These are phyloP conservation scores for Aegilops tauschii DNA, from an alignment of 176 grass and related monocot genomes.

Conservation along the genomic window DNA sequence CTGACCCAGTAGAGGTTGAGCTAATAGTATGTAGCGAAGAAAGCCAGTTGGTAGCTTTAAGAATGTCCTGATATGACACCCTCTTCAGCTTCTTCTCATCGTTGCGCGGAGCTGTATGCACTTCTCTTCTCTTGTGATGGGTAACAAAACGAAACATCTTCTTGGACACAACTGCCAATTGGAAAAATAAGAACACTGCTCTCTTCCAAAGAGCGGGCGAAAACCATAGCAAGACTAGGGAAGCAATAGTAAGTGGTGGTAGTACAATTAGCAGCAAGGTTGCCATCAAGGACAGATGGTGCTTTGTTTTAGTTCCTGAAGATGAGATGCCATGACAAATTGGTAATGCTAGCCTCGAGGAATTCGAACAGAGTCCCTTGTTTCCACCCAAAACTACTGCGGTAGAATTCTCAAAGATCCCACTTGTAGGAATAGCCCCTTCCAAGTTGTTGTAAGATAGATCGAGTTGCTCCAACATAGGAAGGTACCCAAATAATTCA, in stretches of 20 bases:
- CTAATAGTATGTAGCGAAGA: neutral
- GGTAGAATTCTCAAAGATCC: neutral
- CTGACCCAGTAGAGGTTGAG: neutral
- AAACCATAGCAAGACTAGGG: no score
- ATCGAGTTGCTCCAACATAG: neutral
- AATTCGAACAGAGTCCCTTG: neutral
- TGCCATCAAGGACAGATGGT: neutral
- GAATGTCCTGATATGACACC: conserved; percentile 20
- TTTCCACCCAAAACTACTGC: neutral
- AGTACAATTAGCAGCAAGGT: neutral
- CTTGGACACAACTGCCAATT: no score
- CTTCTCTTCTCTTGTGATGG: neutral
- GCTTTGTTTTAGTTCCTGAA: neutral
- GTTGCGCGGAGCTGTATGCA: neutral
- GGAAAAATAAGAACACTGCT: no score
- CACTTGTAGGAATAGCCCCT: neutral
- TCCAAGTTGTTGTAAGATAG: conserved; percentile 19
- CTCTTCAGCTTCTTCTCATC: conserved; percentile 3
- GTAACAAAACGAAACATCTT: no score
- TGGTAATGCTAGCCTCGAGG: neutral
- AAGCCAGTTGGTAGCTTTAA: conserved; percentile 30
- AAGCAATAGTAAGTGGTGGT: neutral
- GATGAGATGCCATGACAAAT: neutral
- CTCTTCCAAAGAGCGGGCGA: no score
- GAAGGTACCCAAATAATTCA: no score